Evolutionary conservation across 306 rosid species (phyloP).

Genomic region (Cercis canadensis): DNA sequence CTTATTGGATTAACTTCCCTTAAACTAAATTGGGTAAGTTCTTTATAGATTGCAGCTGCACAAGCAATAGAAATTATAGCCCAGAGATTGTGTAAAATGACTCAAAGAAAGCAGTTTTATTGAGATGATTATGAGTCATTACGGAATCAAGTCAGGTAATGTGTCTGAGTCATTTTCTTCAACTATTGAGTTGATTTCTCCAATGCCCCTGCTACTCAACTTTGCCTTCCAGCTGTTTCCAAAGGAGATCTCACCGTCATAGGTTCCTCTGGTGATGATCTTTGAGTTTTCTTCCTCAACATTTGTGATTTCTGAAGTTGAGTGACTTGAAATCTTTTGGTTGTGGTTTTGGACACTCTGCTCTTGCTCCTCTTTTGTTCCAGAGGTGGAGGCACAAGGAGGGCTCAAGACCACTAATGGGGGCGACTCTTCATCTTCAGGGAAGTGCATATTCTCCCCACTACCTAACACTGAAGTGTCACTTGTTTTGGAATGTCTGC

Average conservation of each 20-base stretch:
- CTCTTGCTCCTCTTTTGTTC: constrained; percentile 30
- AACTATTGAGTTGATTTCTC: constrained; percentile 50
- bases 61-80: not conserved
- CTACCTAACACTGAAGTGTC: constrained; percentile 22
- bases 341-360: not conserved
- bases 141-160: constrained; percentile 26
- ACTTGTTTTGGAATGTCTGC: constrained; percentile 22
- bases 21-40: too few species aligned
- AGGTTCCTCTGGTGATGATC: constrained; percentile 43
- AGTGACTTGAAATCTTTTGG: constrained; percentile 9
- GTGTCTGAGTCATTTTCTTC: constrained; percentile 49
- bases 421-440: constrained; percentile 14
- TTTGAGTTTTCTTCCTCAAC: constrained; percentile 36
- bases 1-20: not conserved
- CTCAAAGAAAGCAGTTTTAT: not conserved
- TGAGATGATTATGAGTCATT: constrained; percentile 17
- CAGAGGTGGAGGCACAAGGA: constrained; percentile 14
- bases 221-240: constrained; percentile 52
- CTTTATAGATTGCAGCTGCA: not conserved
- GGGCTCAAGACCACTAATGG: not conserved
- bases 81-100: not conserved
- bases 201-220: constrained; percentile 42
- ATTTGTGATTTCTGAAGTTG: constrained; percentile 18
- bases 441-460: constrained; percentile 13
- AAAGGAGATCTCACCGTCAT: constrained; percentile 67